Base-by-base conservation (phyloP, 768 basidiomycete species). In the Boletus rubescentipes region DNA sequence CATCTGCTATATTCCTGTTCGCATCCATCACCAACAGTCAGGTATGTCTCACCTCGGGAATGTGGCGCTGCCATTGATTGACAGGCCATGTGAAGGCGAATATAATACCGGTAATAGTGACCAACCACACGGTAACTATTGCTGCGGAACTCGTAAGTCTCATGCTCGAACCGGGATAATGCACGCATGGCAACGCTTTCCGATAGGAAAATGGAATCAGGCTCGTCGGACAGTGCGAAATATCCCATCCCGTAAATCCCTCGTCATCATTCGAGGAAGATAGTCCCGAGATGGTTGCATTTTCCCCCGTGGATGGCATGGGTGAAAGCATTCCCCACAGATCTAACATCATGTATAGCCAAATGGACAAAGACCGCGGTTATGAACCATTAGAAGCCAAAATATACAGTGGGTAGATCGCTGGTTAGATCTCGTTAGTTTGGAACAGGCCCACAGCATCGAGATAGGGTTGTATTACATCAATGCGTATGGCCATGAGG, bases 121-220 rank as follows among this genome's bases (percentile, higher is more conserved):
- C 95, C 12, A 95, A 93, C 69, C 91, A 93, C 68, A 93, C 90
- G 0, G 92, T 93, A n/a, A 97, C 94, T 14, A 93, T 98, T 57
- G 91, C 93, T 36, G 93, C 88, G 21, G 88, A 95, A 70, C 78
- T 96, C 63, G 89, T 84, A 29, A 64, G 77, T 72, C 46, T 51
- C 21, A 48, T 48, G 23, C 50, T 81, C 82, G 55, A 83, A 91
- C 57, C 83, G 85, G 29, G 73, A 78, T 34, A 79, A 74, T 26
- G 32, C 43, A 42, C 11, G 20, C 46, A 38, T 35, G 12, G 26
- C 59, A 54, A 35, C 31, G 53, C 12, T 44, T 54, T 58, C 47
- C 44, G 10, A 54, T 55, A 91, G 89, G 83, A 85, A 65, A 83
- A 94, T 60, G 90, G 89, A 11, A 73, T 79, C 29, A 82, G 79